Evolutionary conservation across 768 basidiomycete genomes (phyloP), one percentile per base, ranked within the genome.

Genomic region (Termitomyces sp.): DNA sequence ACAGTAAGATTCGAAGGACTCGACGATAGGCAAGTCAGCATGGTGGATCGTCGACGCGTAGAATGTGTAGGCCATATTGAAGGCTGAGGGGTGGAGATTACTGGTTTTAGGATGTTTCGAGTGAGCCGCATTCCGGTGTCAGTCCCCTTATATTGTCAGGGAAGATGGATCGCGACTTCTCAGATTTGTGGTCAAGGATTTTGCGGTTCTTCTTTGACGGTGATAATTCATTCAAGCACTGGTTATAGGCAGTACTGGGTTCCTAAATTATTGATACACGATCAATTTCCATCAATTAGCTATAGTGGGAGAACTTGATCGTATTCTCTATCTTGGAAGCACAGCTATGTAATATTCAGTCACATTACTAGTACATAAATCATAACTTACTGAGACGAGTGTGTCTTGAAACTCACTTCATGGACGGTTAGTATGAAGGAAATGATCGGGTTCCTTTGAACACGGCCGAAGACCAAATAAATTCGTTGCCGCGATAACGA

Each of bases 1-100:
- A 36, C 67, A 69, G 55, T 69, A 65, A 58, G 57, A 58, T 28
- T 59, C 45, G 32, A 15, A 40, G 16, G 40, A 58, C 24, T 66
- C 39, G 22, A 32, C 39, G 18, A 55, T 28, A n/a, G 54, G 40
- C 5, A n/a, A 52, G 0, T 55, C 9, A n/a, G 38, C 11, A 35
- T 58, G 33, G 1, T n/a, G 8, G 18, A 20, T 12, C 15, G 13
- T 8, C 7, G 22, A 57, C 2, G 11, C 13, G 6, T 9, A n/a
- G 18, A 44, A 44, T 32, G 24, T 40, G 28, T 22, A 38, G 22
- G n/a, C 13, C 51, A 38, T 38, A 53, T 35, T 22, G 33, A 53
- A 53, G 20, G 16, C 44, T 22, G 35, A 20, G 16, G 33, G 12
- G 8, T n/a, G 4, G 11, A 42, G 12, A 16, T 55, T n/a, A n/a